Evolutionary conservation across 139 green algal species (phyloP).

Genomic region (Zygnema circumcarinatum): DNA sequence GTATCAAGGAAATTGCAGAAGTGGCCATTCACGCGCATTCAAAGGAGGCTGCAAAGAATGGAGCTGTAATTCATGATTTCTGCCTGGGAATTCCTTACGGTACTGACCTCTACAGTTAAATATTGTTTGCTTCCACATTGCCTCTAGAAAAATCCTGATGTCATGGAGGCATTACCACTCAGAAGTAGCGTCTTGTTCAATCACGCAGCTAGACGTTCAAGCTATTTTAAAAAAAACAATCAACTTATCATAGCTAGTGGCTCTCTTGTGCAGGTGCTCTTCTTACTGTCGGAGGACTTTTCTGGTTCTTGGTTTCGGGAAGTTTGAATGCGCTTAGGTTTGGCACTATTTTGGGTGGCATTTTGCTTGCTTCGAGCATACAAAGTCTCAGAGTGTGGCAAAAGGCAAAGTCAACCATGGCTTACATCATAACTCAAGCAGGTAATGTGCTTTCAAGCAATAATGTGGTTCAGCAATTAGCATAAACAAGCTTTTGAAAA

Average conservation of each 20-base stretch:
- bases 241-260: no score
- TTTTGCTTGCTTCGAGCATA: conserved; percentile 37
- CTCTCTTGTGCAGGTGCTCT: conserved; percentile 35
- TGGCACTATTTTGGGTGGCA: conserved; percentile 36
- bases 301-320: conserved; percentile 48
- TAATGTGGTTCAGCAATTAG: background rate
- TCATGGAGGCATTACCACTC: no score
- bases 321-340: conserved; percentile 53
- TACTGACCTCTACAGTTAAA: conserved; percentile 9
- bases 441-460: conserved; percentile 18
- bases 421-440: conserved; percentile 19
- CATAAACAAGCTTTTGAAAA: background rate
- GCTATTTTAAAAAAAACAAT: no score
- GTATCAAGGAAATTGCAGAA: conserved; percentile 53
- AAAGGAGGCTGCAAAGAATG: conserved; percentile 15
- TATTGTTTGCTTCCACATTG: no score
- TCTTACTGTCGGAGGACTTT: conserved; percentile 43
- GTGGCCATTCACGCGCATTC: conserved; percentile 27
- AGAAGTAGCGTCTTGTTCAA: no score
- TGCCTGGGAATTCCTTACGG: conserved; percentile 59
- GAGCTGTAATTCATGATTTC: conserved; percentile 59
- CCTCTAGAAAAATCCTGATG: no score
- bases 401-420: conserved; percentile 5
- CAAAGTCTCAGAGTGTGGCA: conserved; percentile 43
- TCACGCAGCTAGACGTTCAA: no score